Evolutionary conservation across 345 rosid species (phyloP).

Genomic region (Cardamine resedifolia): DNA sequence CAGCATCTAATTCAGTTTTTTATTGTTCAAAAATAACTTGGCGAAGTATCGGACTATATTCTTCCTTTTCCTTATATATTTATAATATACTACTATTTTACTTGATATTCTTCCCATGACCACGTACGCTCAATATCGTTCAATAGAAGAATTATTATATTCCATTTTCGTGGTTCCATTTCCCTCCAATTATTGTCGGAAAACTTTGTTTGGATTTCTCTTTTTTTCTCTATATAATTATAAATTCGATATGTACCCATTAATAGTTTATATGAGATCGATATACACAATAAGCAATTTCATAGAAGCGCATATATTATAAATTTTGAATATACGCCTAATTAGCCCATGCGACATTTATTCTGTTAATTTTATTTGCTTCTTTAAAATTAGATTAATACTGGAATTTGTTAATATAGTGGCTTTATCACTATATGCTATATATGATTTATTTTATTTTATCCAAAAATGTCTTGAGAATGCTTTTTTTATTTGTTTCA

Average conservation of each 20-base stretch:
- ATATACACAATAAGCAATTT: neutral
- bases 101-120: conserved; percentile 19
- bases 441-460: too few relatives aligned
- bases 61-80: neutral
- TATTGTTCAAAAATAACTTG: neutral
- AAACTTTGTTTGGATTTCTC: conserved; percentile 8
- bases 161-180: conserved; percentile 27
- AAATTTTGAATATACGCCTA: neutral
- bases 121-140: neutral
- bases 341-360: neutral
- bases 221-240: neutral
- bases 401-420: too few relatives aligned
- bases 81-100: neutral
- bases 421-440: neutral
- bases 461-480: neutral
- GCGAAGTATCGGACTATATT: conserved; percentile 19
- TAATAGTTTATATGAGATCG: neutral
- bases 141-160: conserved; percentile 13
- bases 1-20: conserved; percentile 29
- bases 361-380: too few relatives aligned
- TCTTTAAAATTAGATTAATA: too few relatives aligned
- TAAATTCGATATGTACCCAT: neutral
- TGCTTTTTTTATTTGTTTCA: neutral
- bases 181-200: conserved; percentile 12
- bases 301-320: neutral